phyloP scores from a whole-genome alignment of 352 stramenopile genomes.

The Pythium pyrilobum region DNA sequence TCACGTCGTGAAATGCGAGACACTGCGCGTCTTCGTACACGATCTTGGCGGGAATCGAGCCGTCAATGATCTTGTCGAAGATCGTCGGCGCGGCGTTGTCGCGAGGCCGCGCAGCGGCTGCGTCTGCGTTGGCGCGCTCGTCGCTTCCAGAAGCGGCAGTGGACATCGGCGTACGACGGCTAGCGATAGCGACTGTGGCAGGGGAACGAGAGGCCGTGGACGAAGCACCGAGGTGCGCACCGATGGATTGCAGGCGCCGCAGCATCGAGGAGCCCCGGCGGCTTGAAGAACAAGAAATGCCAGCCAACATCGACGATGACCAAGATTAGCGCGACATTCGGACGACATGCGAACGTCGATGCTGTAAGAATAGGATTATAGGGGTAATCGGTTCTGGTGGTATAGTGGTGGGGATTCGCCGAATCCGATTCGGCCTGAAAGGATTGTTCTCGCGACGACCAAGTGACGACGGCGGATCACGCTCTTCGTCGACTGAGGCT shows the following conservation, averaged over 20 bases:
- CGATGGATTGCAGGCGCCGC: constrained; percentile 11
- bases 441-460: too few relatives aligned
- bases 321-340: constrained; percentile 8
- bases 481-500: too few relatives aligned
- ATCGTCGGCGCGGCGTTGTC: constrained; percentile 82
- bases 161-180: constrained; percentile 31
- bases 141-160: constrained; percentile 25
- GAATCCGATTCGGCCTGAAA: too few relatives aligned
- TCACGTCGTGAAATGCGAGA: constrained; percentile 98
- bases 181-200: neutral
- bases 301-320: neutral
- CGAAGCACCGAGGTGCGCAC: constrained; percentile 14
- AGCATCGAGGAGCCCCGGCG: constrained; percentile 13
- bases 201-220: neutral
- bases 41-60: constrained; percentile 93
- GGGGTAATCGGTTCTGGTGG: too few relatives aligned
- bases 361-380: neutral
- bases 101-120: constrained; percentile 32
- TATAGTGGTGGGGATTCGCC: too few relatives aligned
- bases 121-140: constrained; percentile 59
- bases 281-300: constrained; percentile 4
- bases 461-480: too few relatives aligned
- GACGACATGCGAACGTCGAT: neutral
- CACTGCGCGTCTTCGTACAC: constrained; percentile 95
- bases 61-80: constrained; percentile 98